These are phyloP conservation scores for Coleophoma crateriformis DNA, from an alignment of 2,329 filamentous ascomycete genomes.

Conservation along the genomic window DNA sequence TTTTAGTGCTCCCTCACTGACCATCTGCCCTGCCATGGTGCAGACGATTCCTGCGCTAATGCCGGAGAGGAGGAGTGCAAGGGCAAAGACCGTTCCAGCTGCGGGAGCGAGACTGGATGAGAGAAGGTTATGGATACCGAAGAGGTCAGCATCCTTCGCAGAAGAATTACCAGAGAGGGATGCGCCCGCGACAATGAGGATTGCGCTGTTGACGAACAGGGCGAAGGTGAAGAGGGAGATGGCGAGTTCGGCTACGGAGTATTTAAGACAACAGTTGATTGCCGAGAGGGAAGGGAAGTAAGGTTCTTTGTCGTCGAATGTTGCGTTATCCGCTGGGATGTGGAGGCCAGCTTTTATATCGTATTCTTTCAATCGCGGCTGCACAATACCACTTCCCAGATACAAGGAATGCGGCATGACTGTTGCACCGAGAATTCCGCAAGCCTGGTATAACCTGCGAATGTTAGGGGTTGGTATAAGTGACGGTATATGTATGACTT, in stretches of 20 bases:
- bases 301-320: conserved; percentile 37
- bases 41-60: conserved; percentile 81
- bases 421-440: conserved; percentile 72
- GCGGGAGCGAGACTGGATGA: conserved; percentile 62
- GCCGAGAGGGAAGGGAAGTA: conserved; percentile 69
- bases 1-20: conserved; percentile 74
- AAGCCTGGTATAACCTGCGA: conserved; percentile 57
- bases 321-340: conserved; percentile 18
- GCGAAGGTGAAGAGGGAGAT: conserved; percentile 77
- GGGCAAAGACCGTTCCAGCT: conserved; percentile 78
- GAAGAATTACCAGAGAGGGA: conserved; percentile 60
- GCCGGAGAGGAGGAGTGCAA: conserved; percentile 75
- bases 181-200: conserved; percentile 76
- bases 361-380: conserved; percentile 60
- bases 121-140: conserved; percentile 74
- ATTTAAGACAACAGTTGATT: conserved; percentile 69
- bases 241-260: conserved; percentile 65
- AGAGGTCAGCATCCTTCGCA: conserved; percentile 69
- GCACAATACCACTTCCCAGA: conserved; percentile 64
- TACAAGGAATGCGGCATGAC: conserved; percentile 68
- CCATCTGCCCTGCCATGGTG: conserved; percentile 86
- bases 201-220: conserved; percentile 77
- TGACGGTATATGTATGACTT: conserved; percentile 8
- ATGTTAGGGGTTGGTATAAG: conserved; percentile 10
- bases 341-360: conserved; percentile 51